Evolutionary conservation across 805 yeast species (phyloP), one percentile per base, ranked within the genome.

Genomic region (Torulaspora delbrueckii): DNA sequence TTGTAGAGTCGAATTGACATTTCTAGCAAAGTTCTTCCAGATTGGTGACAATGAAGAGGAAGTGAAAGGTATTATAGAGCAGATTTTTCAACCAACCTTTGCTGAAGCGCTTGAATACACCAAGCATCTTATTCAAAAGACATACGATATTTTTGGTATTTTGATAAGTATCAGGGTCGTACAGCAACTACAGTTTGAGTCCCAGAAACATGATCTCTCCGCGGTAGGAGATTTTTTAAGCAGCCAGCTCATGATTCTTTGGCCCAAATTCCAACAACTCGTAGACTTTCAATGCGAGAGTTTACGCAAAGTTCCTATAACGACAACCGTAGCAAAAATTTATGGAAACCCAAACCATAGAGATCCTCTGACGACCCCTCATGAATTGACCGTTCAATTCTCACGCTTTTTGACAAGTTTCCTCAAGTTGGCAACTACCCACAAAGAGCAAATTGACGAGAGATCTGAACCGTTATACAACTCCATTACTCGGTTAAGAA

Each of bases 211-310:
- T 47, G 77, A 76, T 46, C 79, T 84, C 2, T 90, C 95, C 0
- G 80, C 80, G 6, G 43, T 63, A 25, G 87, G 82, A 51, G 85
- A 79, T 48, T 86, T 84, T 61, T 72, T 84, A 52, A 81, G 84
- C 54, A 70, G 78, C 12, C 79, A 84, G 51, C 65, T 82, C 50
- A 76, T 87, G 42, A 63, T 76, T 3, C 67, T 91, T 37, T 93
- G 98, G 98, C 96, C 97, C 0, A 79, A 77, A 47, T 85, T 90
- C 58, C 90, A 89, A 57, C 74, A 72, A 37, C 70, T 87, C 27
- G 75, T 90, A 34, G 96, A 89, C 60, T 67, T 77, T 27, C 86
- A 91, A 56, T 83, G 96, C 55, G 84, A 81, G 16, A 77, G 81
- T 40, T 68, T 88, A 62, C 81, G 84, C 50, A 77, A 72, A 42